Percentiles rank a stretch among this genome's conserved stretches.
Conservation (phyloP, 2,329 filamentous ascomycete species). For the Colletotrichum tanaceti region DNA sequence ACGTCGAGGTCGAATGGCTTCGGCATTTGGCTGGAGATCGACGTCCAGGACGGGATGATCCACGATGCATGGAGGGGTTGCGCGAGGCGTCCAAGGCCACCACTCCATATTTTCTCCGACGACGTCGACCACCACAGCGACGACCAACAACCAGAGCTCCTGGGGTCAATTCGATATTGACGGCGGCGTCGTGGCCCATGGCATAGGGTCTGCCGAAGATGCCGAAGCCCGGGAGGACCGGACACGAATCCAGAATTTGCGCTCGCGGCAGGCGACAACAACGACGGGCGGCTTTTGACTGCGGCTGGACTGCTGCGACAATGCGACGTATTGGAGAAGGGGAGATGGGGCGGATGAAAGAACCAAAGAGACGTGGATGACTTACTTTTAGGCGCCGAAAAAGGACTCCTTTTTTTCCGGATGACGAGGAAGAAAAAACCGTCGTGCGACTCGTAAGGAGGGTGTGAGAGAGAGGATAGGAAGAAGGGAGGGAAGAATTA, state of each 20-base stretch:
- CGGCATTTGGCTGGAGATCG: conserved; percentile 31
- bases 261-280: too few relatives aligned
- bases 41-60: conserved; percentile 32
- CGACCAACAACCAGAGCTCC: background rate
- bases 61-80: conserved; percentile 40
- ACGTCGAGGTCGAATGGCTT: conserved; percentile 18
- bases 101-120: conserved; percentile 2
- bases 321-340: conserved; percentile 18
- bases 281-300: conserved; percentile 17
- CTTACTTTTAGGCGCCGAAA: conserved; percentile 67
- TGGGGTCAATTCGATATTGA: background rate
- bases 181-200: background rate
- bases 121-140: background rate
- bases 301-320: conserved; percentile 9
- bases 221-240: conserved; percentile 21
- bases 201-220: conserved; percentile 25
- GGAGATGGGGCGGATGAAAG: conserved; percentile 42
- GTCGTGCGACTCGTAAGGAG: conserved; percentile 49
- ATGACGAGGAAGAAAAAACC: conserved; percentile 48
- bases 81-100: conserved; percentile 9
- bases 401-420: conserved; percentile 43
- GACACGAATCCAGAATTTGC: conserved; percentile 16
- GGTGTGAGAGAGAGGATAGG: conserved; percentile 32
- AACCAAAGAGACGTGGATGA: conserved; percentile 42
- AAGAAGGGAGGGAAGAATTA: conserved; percentile 30